A percentile compares a stretch with the other conserved stretches of the same genome.
Evolutionary conservation across 768 basidiomycete species (phyloP).

Genomic region (Mycena maculata): DNA sequence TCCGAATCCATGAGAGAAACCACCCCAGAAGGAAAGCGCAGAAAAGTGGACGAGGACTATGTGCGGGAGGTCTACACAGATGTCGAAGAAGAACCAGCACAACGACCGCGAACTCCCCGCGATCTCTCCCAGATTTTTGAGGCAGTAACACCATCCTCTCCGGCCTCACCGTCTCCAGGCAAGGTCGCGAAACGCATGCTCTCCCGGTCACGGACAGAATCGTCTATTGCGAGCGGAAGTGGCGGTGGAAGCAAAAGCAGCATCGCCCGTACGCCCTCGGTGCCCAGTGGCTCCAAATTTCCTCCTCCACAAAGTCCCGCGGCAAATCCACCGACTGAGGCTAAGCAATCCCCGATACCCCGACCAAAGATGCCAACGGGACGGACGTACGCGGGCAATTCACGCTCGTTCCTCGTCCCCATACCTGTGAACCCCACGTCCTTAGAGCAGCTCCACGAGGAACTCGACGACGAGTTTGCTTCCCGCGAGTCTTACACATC

Average conservation of each 20-base stretch:
- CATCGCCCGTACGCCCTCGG: slow-evolving; percentile 34
- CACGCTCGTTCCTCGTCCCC: slow-evolving; percentile 83
- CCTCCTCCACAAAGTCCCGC: slow-evolving; percentile 39
- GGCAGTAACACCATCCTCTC: slow-evolving; percentile 28
- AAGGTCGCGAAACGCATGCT: slow-evolving; percentile 80
- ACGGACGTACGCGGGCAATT: slow-evolving; percentile 79
- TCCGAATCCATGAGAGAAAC: slow-evolving; percentile 13
- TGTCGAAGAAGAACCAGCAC: slow-evolving; percentile 29
- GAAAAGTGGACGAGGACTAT: slow-evolving; percentile 23
- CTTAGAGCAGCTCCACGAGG: slow-evolving; percentile 45
- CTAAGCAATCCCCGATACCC: slow-evolving; percentile 42
- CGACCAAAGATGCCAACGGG: slow-evolving; percentile 50
- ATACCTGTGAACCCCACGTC: slow-evolving; percentile 54
- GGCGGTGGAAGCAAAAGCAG: slow-evolving; percentile 30
- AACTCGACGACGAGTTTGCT: slow-evolving; percentile 62
- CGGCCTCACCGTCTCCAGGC: slow-evolving; percentile 47
- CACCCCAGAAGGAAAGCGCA: slow-evolving; percentile 28
- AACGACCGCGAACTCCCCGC: slow-evolving; percentile 19
- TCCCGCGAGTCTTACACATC: slow-evolving; percentile 81
- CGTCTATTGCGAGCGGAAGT: slow-evolving; percentile 53
- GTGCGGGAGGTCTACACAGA: slow-evolving; percentile 28
- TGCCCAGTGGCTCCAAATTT: slow-evolving; percentile 25
- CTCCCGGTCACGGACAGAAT: slow-evolving; percentile 72
- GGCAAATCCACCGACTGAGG: slow-evolving; percentile 22
- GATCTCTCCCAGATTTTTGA: slow-evolving; percentile 35